Conservation (phyloP, 495 filamentous ascomycete species). For the Choiromyces venosus region DNA sequence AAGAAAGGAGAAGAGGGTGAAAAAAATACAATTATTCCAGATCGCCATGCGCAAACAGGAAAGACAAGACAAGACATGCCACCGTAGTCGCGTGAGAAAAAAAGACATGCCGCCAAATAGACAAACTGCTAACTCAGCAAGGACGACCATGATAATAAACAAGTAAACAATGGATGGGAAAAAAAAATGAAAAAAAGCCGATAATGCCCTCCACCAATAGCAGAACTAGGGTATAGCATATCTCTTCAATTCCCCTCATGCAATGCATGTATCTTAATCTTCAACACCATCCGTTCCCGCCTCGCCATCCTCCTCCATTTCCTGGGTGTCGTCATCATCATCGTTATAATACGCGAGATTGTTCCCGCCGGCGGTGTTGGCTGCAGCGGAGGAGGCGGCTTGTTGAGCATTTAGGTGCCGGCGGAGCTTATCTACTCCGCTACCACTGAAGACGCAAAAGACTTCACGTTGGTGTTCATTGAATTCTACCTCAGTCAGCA, state of each 20-base stretch:
- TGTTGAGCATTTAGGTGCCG: conserved; percentile 61
- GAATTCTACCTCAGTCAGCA: conserved; percentile 63
- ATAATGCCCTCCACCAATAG: background rate
- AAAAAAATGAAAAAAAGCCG: background rate
- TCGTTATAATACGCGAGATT: conserved; percentile 22
- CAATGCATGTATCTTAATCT: background rate
- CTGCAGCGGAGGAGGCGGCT: background rate
- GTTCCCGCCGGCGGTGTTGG: conserved; percentile 14
- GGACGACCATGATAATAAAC: background rate
- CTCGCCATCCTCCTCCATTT: conserved; percentile 34
- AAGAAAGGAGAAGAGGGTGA: background rate
- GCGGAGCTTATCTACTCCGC: conserved; percentile 72
- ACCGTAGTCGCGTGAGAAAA: background rate
- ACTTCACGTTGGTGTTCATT: conserved; percentile 90
- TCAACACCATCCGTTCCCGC: conserved; percentile 31
- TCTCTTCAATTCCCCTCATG: background rate
- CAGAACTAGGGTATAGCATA: background rate
- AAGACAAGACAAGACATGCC: conserved; percentile 1
- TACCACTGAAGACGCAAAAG: conserved; percentile 91
- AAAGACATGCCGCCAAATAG: background rate
- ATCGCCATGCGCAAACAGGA: background rate
- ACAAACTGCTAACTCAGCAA: background rate
- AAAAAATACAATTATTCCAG: conserved; percentile 5
- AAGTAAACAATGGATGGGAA: background rate
- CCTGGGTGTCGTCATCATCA: conserved; percentile 31